These are phyloP conservation scores for Penicillium occitanis DNA, from an alignment of 2,329 filamentous ascomycete genomes.

Conservation along the genomic window DNA sequence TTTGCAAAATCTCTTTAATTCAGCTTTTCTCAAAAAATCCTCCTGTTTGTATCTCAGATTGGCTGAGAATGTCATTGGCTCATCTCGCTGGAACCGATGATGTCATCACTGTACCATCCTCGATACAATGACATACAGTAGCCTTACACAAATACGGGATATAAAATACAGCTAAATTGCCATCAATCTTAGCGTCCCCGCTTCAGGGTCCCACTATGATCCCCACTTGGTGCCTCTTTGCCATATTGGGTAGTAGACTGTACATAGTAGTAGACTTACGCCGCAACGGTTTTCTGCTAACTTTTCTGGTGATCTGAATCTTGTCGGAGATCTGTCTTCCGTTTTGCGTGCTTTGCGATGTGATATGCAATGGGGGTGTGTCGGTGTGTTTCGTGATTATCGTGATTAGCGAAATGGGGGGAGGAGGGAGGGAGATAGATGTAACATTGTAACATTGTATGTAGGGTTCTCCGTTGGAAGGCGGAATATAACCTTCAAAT, in stretches of 20 bases:
- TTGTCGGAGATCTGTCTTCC: constrained; percentile 6
- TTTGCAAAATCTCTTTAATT: not conserved
- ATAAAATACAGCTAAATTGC: not conserved
- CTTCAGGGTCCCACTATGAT: not conserved
- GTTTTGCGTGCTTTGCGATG: not conserved
- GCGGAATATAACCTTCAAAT: not conserved
- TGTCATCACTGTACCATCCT: not conserved
- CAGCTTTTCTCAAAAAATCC: not conserved
- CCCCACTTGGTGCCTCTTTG: not conserved
- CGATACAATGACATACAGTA: not conserved
- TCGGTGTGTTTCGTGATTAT: constrained; percentile 4
- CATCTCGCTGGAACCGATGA: not conserved
- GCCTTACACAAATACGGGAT: not conserved
- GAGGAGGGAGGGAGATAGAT: not conserved
- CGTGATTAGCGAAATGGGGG: not conserved
- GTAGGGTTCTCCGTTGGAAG: not conserved
- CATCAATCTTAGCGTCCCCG: not conserved
- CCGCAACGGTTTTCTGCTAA: not conserved
- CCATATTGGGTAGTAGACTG: not conserved
- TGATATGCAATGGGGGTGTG: not conserved
- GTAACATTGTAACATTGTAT: not conserved
- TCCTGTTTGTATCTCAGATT: not conserved
- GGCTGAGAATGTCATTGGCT: not conserved
- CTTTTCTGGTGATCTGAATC: not conserved
- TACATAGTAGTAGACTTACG: too few relatives aligned